Percentiles rank a stretch among this genome's conserved stretches.
These are phyloP conservation scores for Diaporthe citri DNA, from an alignment of 2,329 filamentous ascomycete genomes.

Conservation along the genomic window DNA sequence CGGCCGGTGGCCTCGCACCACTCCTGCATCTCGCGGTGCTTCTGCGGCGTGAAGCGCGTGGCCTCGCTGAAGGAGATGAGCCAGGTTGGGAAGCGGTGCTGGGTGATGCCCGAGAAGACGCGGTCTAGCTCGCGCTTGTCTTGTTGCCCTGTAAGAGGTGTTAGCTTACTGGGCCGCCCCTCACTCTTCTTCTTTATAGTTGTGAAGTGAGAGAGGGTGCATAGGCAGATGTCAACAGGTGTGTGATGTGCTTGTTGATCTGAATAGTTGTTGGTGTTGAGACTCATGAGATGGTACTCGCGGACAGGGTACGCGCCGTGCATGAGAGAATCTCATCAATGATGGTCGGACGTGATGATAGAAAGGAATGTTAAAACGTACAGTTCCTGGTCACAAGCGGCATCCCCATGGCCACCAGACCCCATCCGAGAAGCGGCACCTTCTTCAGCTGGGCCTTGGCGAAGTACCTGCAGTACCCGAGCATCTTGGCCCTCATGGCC, in stretches of 20 bases:
- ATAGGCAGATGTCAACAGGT: neutral
- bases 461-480: constrained; percentile 72
- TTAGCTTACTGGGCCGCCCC: neutral
- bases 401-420: constrained; percentile 75
- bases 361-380: neutral
- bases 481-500: constrained; percentile 67
- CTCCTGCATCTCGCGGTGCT: constrained; percentile 62
- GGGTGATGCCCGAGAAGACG: constrained; percentile 67
- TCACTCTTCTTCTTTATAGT: neutral
- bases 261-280: neutral
- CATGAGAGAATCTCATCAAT: neutral
- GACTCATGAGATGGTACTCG: neutral
- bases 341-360: neutral
- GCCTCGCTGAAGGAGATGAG: constrained; percentile 75
- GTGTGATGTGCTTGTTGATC: neutral
- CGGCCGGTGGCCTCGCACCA: constrained; percentile 66
- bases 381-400: constrained; percentile 72
- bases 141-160: constrained; percentile 34
- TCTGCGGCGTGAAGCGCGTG: constrained; percentile 68
- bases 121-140: constrained; percentile 68
- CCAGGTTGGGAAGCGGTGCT: constrained; percentile 69
- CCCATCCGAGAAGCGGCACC: constrained; percentile 74
- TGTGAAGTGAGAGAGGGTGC: neutral
- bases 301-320: too few relatives aligned
- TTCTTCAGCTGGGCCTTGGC: constrained; percentile 70